These are phyloP conservation scores for Gossypium rotundifolium DNA, from an alignment of 345 rosid species.

Conservation along the genomic window DNA sequence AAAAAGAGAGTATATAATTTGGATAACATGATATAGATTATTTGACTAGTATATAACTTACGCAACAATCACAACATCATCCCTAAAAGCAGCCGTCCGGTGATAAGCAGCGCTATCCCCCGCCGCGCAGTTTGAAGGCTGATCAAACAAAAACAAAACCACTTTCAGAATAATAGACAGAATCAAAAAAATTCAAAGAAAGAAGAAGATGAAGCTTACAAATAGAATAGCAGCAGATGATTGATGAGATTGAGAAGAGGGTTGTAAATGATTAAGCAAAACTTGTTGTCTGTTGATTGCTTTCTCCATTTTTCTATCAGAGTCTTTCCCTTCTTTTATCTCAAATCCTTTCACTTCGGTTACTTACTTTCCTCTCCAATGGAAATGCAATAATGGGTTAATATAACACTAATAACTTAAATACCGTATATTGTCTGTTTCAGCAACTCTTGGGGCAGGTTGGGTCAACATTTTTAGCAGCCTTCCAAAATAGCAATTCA, in stretches of 20 bases:
- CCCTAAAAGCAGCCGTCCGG: constrained; percentile 67
- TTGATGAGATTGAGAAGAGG: constrained; percentile 35
- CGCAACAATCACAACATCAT: constrained; percentile 91
- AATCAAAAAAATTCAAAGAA: not conserved
- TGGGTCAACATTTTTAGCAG: not conserved
- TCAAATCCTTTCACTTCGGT: not conserved
- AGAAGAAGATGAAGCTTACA: constrained; percentile 32
- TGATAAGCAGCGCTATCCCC: constrained; percentile 52
- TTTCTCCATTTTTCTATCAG: constrained; percentile 50
- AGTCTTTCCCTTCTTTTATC: not conserved
- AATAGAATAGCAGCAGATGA: constrained; percentile 31
- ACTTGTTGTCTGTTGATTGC: constrained; percentile 72
- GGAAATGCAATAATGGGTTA: not conserved
- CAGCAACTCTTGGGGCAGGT: not conserved
- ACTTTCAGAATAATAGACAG: no score
- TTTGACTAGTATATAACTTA: constrained; percentile 29
- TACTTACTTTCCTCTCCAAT: not conserved
- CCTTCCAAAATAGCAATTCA: not conserved
- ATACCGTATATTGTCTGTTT: no score
- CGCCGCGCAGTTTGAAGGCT: constrained; percentile 72
- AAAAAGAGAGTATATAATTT: not conserved
- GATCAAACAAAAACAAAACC: not conserved
- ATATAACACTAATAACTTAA: not conserved
- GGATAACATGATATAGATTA: not conserved
- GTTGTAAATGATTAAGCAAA: constrained; percentile 66